phyloP scores from a whole-genome alignment of 2,329 filamentous ascomycete genomes.

The Tolypocladium nubicola region DNA sequence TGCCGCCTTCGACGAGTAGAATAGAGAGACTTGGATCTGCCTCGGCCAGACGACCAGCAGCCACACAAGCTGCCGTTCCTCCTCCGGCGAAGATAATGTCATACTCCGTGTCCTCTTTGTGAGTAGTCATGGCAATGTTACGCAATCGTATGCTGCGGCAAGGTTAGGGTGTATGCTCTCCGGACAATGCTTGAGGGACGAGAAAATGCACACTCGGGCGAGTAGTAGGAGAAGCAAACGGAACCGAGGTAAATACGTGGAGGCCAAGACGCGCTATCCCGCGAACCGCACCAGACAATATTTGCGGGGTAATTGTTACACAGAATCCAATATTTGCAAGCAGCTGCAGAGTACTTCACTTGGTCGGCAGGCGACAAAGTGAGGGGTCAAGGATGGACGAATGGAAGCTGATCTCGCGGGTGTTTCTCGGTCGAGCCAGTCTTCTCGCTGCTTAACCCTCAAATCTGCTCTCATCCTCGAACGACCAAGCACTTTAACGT shows the following conservation, averaged over 20 bases:
- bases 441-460: too few species aligned
- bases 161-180: accelerated
- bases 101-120: conserved; percentile 6
- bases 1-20: conserved; percentile 16
- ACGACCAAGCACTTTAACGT: too few species aligned
- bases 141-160: neutral
- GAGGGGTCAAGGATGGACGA: too few species aligned
- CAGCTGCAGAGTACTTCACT: too few species aligned
- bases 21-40: conserved; percentile 14
- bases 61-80: conserved; percentile 15
- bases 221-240: neutral
- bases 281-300: too few species aligned
- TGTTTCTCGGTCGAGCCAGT: too few species aligned
- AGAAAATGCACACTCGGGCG: neutral
- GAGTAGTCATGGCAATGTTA: conserved; percentile 4
- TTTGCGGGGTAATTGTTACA: too few species aligned
- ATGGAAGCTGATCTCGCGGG: too few species aligned
- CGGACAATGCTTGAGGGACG: neutral
- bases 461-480: too few species aligned
- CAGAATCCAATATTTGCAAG: too few species aligned
- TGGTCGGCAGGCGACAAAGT: too few species aligned
- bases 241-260: neutral
- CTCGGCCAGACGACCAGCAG: conserved; percentile 14
- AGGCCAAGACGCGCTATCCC: neutral
- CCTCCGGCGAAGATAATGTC: conserved; percentile 14